Base-by-base conservation (phyloP, 2,329 filamentous ascomycete genomes). In the Colletotrichum nymphaeae region DNA sequence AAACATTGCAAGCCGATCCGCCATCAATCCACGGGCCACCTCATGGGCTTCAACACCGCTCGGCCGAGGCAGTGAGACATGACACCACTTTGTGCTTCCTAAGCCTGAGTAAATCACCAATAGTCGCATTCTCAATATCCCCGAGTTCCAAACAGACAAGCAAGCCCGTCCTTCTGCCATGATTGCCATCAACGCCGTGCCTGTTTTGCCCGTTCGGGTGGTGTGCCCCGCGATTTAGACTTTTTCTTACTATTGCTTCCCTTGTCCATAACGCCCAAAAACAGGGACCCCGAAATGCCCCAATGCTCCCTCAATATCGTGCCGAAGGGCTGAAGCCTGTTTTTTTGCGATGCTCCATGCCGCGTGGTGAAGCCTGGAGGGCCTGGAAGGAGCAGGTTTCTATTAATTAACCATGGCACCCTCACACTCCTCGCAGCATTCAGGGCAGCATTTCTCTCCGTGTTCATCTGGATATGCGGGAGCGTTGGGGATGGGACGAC, bases 221-320 rank as follows among this genome's bases (percentile, higher is more conserved):
- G 24, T 49, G 19, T 67, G 56, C 66, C 66, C 59, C 66, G 67
- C 69, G 69, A 52, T 58, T 72, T 72, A 59, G 30, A 69, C 57
- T 69, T 59, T 72, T 72, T 22, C 9, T 16, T 16, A n/a, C 37
- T 72, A 63, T 63, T 63, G 52, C n/a, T 12, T 24, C 57, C 69
- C 65, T 24, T 37, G 58, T 37, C 58, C 16, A 63, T 63, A 69
- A 11, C 16, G n/a, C 24, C 42, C 14, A 24, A 24, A 55, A 32
- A 49, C 30, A 35, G 19, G 42, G 42, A n/a, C 42, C 42, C 42
- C 42, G 7, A 49, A 49, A 22, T 42, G 16, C 19, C 19, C 42
- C 42, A 49, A 49, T 49, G 42, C 19, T 49, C 42, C 42, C 42
- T 22, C 1, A 49, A 49, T 49, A 49, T 49, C 19, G 42, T 49